Evolutionary conservation across 345 rosid species (phyloP).

Genomic region (Euphorbia pulcherrima): DNA sequence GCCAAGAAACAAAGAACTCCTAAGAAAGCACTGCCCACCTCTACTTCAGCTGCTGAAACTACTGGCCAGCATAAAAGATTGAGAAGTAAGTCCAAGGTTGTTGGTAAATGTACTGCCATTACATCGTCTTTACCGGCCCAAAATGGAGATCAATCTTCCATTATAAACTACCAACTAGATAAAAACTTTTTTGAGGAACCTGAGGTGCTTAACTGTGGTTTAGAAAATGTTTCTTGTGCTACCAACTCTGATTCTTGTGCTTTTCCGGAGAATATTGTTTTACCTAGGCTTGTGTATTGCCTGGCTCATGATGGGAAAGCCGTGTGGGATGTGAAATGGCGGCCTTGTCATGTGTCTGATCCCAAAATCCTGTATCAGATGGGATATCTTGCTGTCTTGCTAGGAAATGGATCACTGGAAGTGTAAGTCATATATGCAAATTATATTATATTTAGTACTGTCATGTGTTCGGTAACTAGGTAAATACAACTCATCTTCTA

Average conservation of each 20-base stretch:
- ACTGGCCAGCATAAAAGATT: conserved; percentile 25
- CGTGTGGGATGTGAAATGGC: conserved; percentile 92
- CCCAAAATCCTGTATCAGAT: conserved; percentile 50
- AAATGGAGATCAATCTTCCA: conserved; percentile 27
- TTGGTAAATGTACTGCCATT: conserved; percentile 19
- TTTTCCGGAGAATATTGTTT: conserved; percentile 43
- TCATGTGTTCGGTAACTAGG: background rate
- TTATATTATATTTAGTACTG: background rate
- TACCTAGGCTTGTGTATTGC: conserved; percentile 76
- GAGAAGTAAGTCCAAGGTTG: conserved; percentile 22
- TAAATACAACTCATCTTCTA: background rate
- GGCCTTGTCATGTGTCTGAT: conserved; percentile 41
- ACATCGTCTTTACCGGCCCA: conserved; percentile 15
- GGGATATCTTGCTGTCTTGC: conserved; percentile 91
- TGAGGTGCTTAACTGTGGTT: conserved; percentile 19
- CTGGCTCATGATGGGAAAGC: conserved; percentile 90
- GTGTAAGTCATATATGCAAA: conserved; percentile 55
- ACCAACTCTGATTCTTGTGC: conserved; percentile 21
- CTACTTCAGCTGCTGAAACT: conserved; percentile 31
- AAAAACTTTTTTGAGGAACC: conserved; percentile 23
- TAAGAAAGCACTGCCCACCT: conserved; percentile 22
- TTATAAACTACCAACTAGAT: conserved; percentile 22
- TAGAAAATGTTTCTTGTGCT: conserved; percentile 22
- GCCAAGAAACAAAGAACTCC: conserved; percentile 21
- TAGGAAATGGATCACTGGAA: conserved; percentile 90